Evolutionary conservation across 148 eudicot genomes (phyloP), one percentile per base, ranked within the genome.

Genomic region (Oxyria digyna): DNA sequence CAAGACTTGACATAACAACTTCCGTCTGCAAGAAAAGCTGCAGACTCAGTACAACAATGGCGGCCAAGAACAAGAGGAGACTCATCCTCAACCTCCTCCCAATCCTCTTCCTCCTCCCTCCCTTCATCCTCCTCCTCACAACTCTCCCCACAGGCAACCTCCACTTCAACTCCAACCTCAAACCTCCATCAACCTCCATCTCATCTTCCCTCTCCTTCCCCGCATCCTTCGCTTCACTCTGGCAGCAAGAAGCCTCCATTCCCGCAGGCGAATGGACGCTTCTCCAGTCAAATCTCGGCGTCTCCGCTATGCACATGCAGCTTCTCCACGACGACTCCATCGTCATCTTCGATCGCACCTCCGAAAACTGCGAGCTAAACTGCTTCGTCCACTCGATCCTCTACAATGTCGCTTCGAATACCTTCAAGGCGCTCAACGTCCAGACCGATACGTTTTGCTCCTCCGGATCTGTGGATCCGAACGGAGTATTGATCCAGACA

Each of bases 221-320:
- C 13, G 29, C 62, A 20, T 9, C 52, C 40, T 42, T 1, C 59
- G 63, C 13, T 41, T 70, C 52, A 29, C 38, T 67, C 20, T 42
- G 33, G 70, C 12, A 18, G 35, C 27, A 74, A 42, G 20, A 11
- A 0, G 0, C 62, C 43, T 43, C 33, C 6, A 59, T 41, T 1
- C 64, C 74, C 0, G 32, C 68, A 0, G 93, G 91, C 0, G 6
- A 46, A 18, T 90, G 93, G 91, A 5, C 12, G 0, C 73, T 85
- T 5, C 81, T 86, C 23, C 85, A 84, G 1, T n/a, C 48, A 4
- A 75, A 72, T 67, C 70, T 87, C 29, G 97, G 98, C 27, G 68
- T 94, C 31, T 90, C 97, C 27, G 98, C 98, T 68, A 90, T 90
- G 97, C 98, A 94, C 84, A 87, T 90, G 96, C 98, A 94, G 32